These are phyloP conservation scores for Heimioporus sp. DNA, from an alignment of 768 basidiomycete genomes.

Conservation along the genomic window DNA sequence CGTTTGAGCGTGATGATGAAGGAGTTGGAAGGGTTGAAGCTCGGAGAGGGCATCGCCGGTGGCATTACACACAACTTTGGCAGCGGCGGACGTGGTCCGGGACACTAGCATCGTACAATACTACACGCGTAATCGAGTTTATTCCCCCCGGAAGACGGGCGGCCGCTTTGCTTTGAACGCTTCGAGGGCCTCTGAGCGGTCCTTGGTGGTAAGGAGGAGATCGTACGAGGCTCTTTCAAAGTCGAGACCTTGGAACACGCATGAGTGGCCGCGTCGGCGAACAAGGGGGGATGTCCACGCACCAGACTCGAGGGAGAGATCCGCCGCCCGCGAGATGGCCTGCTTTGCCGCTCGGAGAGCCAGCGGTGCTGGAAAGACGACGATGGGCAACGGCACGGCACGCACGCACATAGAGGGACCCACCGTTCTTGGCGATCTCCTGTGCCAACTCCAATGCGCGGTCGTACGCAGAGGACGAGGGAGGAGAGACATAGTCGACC, in stretches of 20 bases:
- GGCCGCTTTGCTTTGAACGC: constrained; percentile 85
- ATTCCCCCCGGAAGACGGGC: constrained; percentile 83
- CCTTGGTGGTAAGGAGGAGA: constrained; percentile 66
- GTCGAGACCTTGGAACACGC: constrained; percentile 66
- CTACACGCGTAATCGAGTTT: constrained; percentile 6
- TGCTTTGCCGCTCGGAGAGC: constrained; percentile 87
- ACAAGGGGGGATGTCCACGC: neutral
- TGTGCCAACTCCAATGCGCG: constrained; percentile 68
- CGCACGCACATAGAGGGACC: constrained; percentile 8
- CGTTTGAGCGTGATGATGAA: constrained; percentile 85
- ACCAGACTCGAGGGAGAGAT: constrained; percentile 78
- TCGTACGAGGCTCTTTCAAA: constrained; percentile 89
- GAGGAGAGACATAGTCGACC: constrained; percentile 73
- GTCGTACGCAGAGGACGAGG: constrained; percentile 61
- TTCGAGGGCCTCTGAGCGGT: constrained; percentile 78
- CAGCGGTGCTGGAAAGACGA: constrained; percentile 60
- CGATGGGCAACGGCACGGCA: neutral
- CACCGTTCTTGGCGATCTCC: constrained; percentile 67
- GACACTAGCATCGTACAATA: constrained; percentile 13
- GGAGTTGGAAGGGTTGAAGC: constrained; percentile 70
- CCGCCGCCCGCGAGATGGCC: constrained; percentile 77
- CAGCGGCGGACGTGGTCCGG: constrained; percentile 43
- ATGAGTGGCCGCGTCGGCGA: neutral
- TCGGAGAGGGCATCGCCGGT: constrained; percentile 38
- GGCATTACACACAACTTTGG: constrained; percentile 56